A percentile compares a stretch with the other conserved stretches of the same genome.
Conservation (phyloP, 2,329 filamentous ascomycete species). For the Ceratocystis cacaofunesta region DNA sequence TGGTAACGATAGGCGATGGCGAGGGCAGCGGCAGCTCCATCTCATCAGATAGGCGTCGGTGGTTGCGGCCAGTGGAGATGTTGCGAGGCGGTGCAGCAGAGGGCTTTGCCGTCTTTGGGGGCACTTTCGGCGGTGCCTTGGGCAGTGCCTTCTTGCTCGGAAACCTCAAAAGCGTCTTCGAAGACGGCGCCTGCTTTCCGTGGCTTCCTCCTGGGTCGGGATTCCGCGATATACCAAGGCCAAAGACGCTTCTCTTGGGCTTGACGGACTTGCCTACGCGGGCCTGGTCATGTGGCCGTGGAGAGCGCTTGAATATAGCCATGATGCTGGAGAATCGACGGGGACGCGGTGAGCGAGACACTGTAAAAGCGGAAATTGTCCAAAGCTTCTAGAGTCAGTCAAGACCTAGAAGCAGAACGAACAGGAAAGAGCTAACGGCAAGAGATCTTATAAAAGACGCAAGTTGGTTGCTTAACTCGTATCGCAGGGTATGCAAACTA, state of each 20-base stretch:
- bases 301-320: slow-evolving; percentile 83
- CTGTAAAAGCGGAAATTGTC: neutral
- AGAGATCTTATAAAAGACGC: neutral
- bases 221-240: neutral
- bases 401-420: slow-evolving; percentile 1
- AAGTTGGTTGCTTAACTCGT: neutral
- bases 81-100: neutral
- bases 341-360: slow-evolving; percentile 4
- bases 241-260: slow-evolving; percentile 42
- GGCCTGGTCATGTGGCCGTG: slow-evolving; percentile 48
- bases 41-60: slow-evolving; percentile 20
- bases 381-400: neutral
- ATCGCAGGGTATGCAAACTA: neutral
- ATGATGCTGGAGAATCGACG: slow-evolving; percentile 4
- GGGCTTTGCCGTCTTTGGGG: neutral
- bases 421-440: too few species aligned
- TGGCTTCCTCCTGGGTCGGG: neutral
- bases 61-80: slow-evolving; percentile 19
- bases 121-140: neutral
- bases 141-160: neutral
- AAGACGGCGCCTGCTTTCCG: neutral
- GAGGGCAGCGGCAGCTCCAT: slow-evolving; percentile 29
- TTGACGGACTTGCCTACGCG: slow-evolving; percentile 80
- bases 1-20: slow-evolving; percentile 64
- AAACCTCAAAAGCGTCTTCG: neutral